Conservation (phyloP, 768 basidiomycete species). For the Hypholoma sublateritium region DNA sequence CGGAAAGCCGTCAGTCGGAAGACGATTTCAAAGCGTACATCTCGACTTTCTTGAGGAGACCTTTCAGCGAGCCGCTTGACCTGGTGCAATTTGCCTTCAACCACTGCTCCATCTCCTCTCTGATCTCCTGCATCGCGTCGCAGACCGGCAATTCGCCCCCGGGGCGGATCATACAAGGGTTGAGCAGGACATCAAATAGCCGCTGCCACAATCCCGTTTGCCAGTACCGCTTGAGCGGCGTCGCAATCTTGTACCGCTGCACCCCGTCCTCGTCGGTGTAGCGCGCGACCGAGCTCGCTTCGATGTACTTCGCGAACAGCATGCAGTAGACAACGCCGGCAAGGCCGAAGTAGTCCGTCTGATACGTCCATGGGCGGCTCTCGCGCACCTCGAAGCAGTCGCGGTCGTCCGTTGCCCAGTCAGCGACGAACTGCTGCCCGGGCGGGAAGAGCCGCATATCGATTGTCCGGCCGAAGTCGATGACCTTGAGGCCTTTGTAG, state of each 20-base stretch:
- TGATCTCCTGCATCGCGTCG: constrained; percentile 60
- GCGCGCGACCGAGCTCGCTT: constrained; percentile 55
- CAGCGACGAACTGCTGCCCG: constrained; percentile 78
- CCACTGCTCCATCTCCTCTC: constrained; percentile 87
- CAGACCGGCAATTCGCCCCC: constrained; percentile 70
- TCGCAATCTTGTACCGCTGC: constrained; percentile 61
- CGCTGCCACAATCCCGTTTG: constrained; percentile 84
- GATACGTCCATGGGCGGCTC: constrained; percentile 85
- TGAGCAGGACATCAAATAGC: constrained; percentile 85
- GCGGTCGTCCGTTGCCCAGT: constrained; percentile 86
- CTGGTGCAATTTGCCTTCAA: constrained; percentile 85
- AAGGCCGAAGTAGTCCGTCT: constrained; percentile 96
- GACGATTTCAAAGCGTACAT: constrained; percentile 35
- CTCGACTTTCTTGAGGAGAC: constrained; percentile 81
- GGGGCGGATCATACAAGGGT: constrained; percentile 61
- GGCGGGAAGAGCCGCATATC: constrained; percentile 81
- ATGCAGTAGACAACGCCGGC: constrained; percentile 94
- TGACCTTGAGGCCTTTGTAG: constrained; percentile 85
- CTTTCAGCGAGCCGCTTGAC: constrained; percentile 77
- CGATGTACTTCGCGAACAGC: constrained; percentile 96
- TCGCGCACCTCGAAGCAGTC: constrained; percentile 93
- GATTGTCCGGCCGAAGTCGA: constrained; percentile 97
- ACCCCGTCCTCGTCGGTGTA: constrained; percentile 31
- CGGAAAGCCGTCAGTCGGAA: constrained; percentile 26
- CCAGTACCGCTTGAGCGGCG: constrained; percentile 94